Conservation (phyloP, 805 yeast genomes). For the Teunomyces pallodes region DNA sequence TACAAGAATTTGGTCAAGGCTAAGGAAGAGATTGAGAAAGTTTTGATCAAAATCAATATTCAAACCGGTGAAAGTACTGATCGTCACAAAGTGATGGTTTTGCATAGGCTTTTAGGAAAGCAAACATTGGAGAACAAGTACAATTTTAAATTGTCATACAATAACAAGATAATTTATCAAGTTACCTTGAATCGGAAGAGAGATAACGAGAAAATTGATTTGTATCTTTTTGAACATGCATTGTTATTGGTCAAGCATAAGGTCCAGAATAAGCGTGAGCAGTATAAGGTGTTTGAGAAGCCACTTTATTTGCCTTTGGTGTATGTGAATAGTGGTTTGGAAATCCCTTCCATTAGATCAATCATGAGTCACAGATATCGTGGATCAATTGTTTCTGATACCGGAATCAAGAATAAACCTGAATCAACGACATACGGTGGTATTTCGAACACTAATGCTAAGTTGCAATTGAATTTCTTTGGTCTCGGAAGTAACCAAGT, state of each 20-base stretch:
- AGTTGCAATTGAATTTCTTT: constrained; percentile 49
- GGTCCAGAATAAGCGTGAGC: constrained; percentile 84
- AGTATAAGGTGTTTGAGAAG: constrained; percentile 83
- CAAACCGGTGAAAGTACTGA: constrained; percentile 95
- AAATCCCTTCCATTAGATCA: constrained; percentile 58
- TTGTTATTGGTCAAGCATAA: constrained; percentile 82
- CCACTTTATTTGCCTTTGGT: constrained; percentile 81
- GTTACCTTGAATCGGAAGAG: constrained; percentile 68
- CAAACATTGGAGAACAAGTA: constrained; percentile 84
- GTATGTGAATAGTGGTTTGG: constrained; percentile 74
- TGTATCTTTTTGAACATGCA: constrained; percentile 86
- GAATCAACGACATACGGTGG: constrained; percentile 29
- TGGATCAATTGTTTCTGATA: constrained; percentile 38
- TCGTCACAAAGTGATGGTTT: constrained; percentile 81
- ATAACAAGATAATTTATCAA: constrained; percentile 76
- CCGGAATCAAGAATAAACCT: constrained; percentile 25
- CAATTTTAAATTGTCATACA: constrained; percentile 81
- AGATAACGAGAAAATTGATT: constrained; percentile 78
- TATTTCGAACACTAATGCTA: constrained; percentile 27
- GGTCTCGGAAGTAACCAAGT: constrained; percentile 56
- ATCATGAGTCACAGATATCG: constrained; percentile 35
- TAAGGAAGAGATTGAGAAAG: constrained; percentile 67
- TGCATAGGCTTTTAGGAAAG: constrained; percentile 53
- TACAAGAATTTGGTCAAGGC: constrained; percentile 67
- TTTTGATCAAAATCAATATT: constrained; percentile 73